These are phyloP conservation scores for Holtermanniella nyarrowii DNA, from an alignment of 768 basidiomycete genomes.

Conservation along the genomic window DNA sequence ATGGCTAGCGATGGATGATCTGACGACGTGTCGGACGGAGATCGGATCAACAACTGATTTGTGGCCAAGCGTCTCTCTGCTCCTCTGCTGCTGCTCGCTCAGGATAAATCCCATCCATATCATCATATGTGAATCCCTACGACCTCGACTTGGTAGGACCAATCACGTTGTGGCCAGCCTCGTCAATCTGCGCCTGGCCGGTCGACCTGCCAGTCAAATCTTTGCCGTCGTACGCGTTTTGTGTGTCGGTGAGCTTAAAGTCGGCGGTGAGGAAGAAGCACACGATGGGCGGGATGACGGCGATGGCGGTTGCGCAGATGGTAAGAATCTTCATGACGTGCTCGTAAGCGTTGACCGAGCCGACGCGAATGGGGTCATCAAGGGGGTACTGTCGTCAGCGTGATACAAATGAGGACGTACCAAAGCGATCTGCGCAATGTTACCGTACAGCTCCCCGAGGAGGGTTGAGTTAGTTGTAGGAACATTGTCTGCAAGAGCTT, in stretches of 20 bases:
- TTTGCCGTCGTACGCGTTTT: constrained; percentile 56
- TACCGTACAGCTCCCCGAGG: constrained; percentile 48
- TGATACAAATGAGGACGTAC: constrained; percentile 7
- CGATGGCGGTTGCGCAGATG: constrained; percentile 48
- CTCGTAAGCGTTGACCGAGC: constrained; percentile 49
- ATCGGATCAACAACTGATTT: no score
- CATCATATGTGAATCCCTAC: no score
- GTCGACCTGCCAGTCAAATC: constrained; percentile 30
- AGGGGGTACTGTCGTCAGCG: constrained; percentile 24
- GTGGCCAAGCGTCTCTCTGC: no score
- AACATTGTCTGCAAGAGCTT: constrained; percentile 50
- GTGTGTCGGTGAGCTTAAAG: constrained; percentile 58
- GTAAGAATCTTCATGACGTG: constrained; percentile 37
- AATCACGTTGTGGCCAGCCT: neutral
- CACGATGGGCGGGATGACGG: constrained; percentile 53
- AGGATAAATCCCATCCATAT: no score
- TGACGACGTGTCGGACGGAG: no score
- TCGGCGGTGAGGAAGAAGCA: constrained; percentile 55
- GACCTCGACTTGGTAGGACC: neutral
- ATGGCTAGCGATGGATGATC: neutral
- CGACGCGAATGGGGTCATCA: constrained; percentile 54
- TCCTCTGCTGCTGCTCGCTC: no score
- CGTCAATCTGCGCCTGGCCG: constrained; percentile 5
- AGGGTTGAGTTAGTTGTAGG: constrained; percentile 42
- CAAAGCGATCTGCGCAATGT: constrained; percentile 48